Evolutionary conservation across 2,329 filamentous ascomycete genomes (phyloP).

Genomic region (Geosmithia putterillii): DNA sequence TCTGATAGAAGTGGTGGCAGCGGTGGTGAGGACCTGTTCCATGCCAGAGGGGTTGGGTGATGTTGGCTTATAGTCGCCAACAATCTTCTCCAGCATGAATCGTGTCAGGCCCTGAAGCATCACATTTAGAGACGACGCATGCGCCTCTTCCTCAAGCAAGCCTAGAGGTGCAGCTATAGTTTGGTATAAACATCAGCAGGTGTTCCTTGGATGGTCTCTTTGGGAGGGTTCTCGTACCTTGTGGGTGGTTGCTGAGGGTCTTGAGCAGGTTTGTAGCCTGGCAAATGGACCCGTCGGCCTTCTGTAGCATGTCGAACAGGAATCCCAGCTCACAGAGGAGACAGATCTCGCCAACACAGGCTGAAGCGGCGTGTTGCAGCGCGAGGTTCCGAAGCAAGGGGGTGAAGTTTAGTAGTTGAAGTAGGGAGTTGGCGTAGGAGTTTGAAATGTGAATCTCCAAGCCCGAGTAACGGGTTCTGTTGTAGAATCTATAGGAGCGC

Average conservation of each 20-base stretch:
- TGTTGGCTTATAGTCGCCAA: constrained; percentile 62
- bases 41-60: constrained; percentile 49
- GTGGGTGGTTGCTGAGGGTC: constrained; percentile 71
- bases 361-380: constrained; percentile 75
- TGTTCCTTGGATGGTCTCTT: neutral
- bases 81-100: constrained; percentile 74
- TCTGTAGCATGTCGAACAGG: constrained; percentile 95
- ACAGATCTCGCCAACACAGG: constrained; percentile 73
- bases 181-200: neutral
- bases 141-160: constrained; percentile 72
- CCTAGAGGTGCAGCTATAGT: constrained; percentile 55
- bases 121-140: constrained; percentile 58
- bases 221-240: constrained; percentile 35
- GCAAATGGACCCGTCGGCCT: constrained; percentile 85
- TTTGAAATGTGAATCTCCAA: constrained; percentile 95
- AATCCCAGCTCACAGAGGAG: constrained; percentile 91
- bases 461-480: constrained; percentile 82
- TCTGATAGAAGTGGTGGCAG: constrained; percentile 60
- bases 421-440: constrained; percentile 84
- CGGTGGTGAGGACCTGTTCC: constrained; percentile 63
- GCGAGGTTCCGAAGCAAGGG: constrained; percentile 79
- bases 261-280: constrained; percentile 93
- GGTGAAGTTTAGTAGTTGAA: constrained; percentile 87
- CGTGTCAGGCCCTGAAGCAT: constrained; percentile 81
- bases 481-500: constrained; percentile 63